Evolutionary conservation across 805 yeast species (phyloP).

Genomic region (Kluyveromyces lactis): DNA sequence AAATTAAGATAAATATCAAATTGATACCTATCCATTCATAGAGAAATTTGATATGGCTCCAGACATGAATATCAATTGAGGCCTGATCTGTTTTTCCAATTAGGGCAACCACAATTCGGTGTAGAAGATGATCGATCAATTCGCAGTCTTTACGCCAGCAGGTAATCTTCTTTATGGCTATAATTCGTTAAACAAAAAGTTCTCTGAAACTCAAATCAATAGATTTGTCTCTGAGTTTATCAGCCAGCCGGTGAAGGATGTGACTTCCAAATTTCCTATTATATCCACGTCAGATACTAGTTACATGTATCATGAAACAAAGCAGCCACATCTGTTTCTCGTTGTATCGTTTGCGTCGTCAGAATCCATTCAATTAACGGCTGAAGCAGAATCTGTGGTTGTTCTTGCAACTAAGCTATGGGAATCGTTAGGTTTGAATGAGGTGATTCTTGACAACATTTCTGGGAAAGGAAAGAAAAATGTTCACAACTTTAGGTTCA

Average conservation of each 20-base stretch:
- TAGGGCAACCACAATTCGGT: too few relatives aligned
- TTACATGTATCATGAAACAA: conserved; percentile 24
- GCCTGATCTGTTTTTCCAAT: too few relatives aligned
- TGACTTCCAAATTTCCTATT: conserved; percentile 8
- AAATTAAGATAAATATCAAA: too few relatives aligned
- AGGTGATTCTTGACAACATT: conserved; percentile 26
- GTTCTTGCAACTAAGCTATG: conserved; percentile 29
- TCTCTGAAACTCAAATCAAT: conserved; percentile 24
- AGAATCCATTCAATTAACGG: conserved; percentile 35
- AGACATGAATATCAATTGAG: too few relatives aligned
- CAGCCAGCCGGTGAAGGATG: conserved; percentile 18
- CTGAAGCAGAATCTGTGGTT: conserved; percentile 36
- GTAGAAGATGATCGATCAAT: conserved; percentile 24
- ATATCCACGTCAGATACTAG: conserved; percentile 10
- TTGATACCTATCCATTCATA: too few relatives aligned
- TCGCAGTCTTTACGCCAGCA: conserved; percentile 23
- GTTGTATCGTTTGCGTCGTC: conserved; percentile 35
- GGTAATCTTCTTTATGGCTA: conserved; percentile 26
- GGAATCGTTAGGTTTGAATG: conserved; percentile 27
- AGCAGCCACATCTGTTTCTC: conserved; percentile 26
- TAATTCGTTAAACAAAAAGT: conserved; percentile 22
- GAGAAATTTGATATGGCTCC: too few relatives aligned
- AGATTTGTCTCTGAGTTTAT: conserved; percentile 21
- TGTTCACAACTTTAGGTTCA: conserved; percentile 23
- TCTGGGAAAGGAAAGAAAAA: conserved; percentile 23